Evolutionary conservation across 176 grass and related monocot species (phyloP).

Genomic region (bread wheat (Triticum aestivum)): IWGSC_CS_RefSeq_v2.1 NC_057812.1:43799314-43799813

Average conservation of each 20-base stretch:
- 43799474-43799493: too few relatives aligned
- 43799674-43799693: neutral
- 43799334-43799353: too few relatives aligned
- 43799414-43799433: too few relatives aligned
- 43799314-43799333: too few relatives aligned
- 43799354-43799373: too few relatives aligned
- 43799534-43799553: slow-evolving; percentile 23
- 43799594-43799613: slow-evolving; percentile 45
- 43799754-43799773: neutral
- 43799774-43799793: neutral
- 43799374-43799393: too few relatives aligned
- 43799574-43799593: slow-evolving; percentile 59
- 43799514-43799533: neutral
- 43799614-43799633: slow-evolving; percentile 18
- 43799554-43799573: slow-evolving; percentile 45
- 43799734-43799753: neutral
- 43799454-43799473: too few relatives aligned
- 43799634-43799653: neutral
- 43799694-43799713: neutral
- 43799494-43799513: too few relatives aligned
- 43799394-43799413: too few relatives aligned
- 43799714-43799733: neutral
- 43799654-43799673: neutral
- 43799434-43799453: too few relatives aligned
- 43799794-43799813: neutral